A percentile compares a stretch with the other conserved stretches of the same genome.
These are phyloP conservation scores for Neonectria faginata DNA, from an alignment of 2,329 filamentous ascomycete species.

Conservation along the genomic window DNA sequence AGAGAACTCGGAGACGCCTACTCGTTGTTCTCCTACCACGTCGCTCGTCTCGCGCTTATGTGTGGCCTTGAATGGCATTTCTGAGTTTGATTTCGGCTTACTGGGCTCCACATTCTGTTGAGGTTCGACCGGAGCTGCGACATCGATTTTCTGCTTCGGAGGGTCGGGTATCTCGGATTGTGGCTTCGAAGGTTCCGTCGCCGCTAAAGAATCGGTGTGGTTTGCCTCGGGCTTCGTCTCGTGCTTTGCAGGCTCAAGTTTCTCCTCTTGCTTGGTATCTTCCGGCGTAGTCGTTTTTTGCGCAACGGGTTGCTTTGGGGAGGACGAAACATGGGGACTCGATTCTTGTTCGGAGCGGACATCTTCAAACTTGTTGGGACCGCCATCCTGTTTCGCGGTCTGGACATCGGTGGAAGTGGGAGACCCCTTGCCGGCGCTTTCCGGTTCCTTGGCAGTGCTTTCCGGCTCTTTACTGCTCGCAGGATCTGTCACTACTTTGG, in stretches of 20 bases:
- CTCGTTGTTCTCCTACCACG: slow-evolving; percentile 49
- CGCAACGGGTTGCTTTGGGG: slow-evolving; percentile 13
- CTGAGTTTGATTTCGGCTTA: slow-evolving; percentile 34
- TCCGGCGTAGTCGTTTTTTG: slow-evolving; percentile 14
- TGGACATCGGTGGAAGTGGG: slow-evolving; percentile 15
- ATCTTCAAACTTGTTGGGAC: slow-evolving; percentile 46
- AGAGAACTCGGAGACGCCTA: slow-evolving; percentile 82
- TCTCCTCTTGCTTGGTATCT: slow-evolving; percentile 22
- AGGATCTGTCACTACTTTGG: slow-evolving; percentile 17
- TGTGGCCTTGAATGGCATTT: slow-evolving; percentile 28
- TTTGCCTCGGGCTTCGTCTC: slow-evolving; percentile 20
- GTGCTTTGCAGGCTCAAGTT: slow-evolving; percentile 17
- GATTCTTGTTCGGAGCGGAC: neutral
- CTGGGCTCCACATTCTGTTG: slow-evolving; percentile 18
- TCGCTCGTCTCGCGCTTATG: slow-evolving; percentile 55
- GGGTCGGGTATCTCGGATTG: neutral
- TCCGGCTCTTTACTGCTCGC: slow-evolving; percentile 23
- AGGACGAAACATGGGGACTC: neutral
- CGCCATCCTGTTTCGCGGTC: slow-evolving; percentile 47
- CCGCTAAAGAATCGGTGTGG: slow-evolving; percentile 14
- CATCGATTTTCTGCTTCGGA: slow-evolving; percentile 23
- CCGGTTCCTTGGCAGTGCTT: neutral
- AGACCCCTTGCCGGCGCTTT: slow-evolving; percentile 20
- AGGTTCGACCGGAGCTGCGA: slow-evolving; percentile 25
- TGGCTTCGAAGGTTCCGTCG: slow-evolving; percentile 13